These are phyloP conservation scores for Diutina siamensis DNA, from an alignment of 1,139 yeast genomes.

Conservation along the genomic window DNA sequence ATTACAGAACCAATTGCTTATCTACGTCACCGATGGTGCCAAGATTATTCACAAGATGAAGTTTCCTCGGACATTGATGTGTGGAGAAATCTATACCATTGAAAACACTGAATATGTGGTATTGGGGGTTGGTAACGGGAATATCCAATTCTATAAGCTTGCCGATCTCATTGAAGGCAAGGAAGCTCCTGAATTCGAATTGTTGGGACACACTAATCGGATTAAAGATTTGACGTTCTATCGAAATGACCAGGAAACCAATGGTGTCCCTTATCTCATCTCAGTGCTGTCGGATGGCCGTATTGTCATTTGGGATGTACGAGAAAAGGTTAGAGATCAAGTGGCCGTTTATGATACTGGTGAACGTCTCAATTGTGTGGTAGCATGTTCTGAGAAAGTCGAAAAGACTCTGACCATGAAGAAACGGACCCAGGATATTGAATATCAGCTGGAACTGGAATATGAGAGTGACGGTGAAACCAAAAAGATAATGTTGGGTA, in stretches of 20 bases:
- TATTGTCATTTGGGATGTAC: constrained; percentile 81
- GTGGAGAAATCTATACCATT: constrained; percentile 39
- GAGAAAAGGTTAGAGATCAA: constrained; percentile 44
- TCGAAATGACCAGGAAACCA: constrained; percentile 25
- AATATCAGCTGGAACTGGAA: constrained; percentile 47
- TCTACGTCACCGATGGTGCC: constrained; percentile 50
- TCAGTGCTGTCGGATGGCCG: constrained; percentile 91
- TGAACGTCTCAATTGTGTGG: constrained; percentile 85
- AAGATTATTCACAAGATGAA: constrained; percentile 39
- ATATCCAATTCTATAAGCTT: constrained; percentile 43
- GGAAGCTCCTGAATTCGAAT: constrained; percentile 39
- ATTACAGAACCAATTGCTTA: constrained; percentile 46
- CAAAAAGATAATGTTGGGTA: constrained; percentile 31
- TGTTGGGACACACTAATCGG: constrained; percentile 76
- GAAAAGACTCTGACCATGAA: constrained; percentile 68
- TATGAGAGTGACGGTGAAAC: constrained; percentile 51
- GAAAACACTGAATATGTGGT: constrained; percentile 45
- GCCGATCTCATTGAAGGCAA: constrained; percentile 12
- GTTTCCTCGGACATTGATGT: constrained; percentile 55
- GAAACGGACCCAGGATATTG: constrained; percentile 18
- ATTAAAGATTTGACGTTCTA: constrained; percentile 65
- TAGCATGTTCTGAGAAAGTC: constrained; percentile 63
- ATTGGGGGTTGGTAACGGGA: constrained; percentile 64
- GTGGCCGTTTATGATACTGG: constrained; percentile 86
- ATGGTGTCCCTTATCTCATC: constrained; percentile 39